Base-by-base conservation (phyloP, 345 rosid genomes). In the Gossypium sturtianum region DNA sequence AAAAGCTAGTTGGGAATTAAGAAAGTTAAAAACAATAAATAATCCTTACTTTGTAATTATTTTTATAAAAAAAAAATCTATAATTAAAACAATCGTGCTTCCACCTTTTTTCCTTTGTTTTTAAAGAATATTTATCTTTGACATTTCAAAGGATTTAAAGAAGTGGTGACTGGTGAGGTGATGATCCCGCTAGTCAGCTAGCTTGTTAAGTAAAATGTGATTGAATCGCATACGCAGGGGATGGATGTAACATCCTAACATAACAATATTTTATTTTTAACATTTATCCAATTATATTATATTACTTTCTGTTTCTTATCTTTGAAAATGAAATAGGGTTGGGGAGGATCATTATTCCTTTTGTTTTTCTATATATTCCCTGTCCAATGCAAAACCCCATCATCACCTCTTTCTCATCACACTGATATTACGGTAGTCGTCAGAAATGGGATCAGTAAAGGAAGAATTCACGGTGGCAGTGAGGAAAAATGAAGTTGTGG, bases 401-500 rank as follows among this genome's bases (percentile, higher is more conserved):
- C 17, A 64, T 23, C 17, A 20, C 3, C 17, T 43, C 2, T 65
- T 6, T 65, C 29, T 19, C 10, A 38, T 59, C 38, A 1, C 57
- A 2, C 13, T 34, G 6, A 2, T n/a, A n/a, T 19, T 43, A n/a
- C 59, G 7, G 41, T 23, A 23, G 3, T n/a, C 12, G 16, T 20
- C 5, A 66, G 34, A 44, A 66, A 66, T 67, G 71, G 71, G 71
- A 13, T 48, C 57, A 23, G 71, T 2, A 0, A 22, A 47, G 2
- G 71, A 12, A 34, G 86, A 62, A 19, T 82, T 82, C 72, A 72
- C 58, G 17, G 80, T 82, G 79, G 76, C 64, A 2, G 74, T 89
- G 77, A 76, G 49, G 47, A 85, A 79, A 84, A 81, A 70, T 67
- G 92, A 88, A 59, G 72, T 84, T 75, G 90, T 93, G 81, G 83